Evolutionary conservation across 352 stramenopile species (phyloP).

Genomic region (Peronospora belbahrii): DNA sequence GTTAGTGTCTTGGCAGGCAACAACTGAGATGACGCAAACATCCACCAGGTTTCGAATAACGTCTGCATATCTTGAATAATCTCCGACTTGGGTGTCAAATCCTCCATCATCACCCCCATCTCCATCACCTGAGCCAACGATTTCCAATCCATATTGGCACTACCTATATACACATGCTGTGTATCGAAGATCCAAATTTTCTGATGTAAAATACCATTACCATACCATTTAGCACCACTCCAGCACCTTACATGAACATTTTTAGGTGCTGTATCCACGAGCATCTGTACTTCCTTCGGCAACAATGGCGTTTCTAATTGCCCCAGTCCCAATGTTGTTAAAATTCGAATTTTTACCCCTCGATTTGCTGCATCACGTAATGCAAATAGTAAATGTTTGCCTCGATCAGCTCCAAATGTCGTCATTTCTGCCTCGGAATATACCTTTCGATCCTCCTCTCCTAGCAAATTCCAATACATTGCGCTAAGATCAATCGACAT

Average conservation of each 20-base stretch:
- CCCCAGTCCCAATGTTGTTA: conserved; percentile 26
- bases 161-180: conserved; percentile 62
- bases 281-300: conserved; percentile 47
- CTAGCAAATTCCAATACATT: conserved; percentile 83
- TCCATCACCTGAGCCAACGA: conserved; percentile 81
- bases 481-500: conserved; percentile 62
- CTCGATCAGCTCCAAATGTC: conserved; percentile 49
- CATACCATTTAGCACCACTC: conserved; percentile 63
- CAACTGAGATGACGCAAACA: conserved; percentile 36
- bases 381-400: conserved; percentile 41
- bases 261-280: conserved; percentile 24
- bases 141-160: conserved; percentile 86
- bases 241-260: conserved; percentile 49
- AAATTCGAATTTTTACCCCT: conserved; percentile 48
- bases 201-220: conserved; percentile 74
- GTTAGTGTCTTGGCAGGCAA: conserved; percentile 22
- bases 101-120: conserved; percentile 57
- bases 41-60: conserved; percentile 73
- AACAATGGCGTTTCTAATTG: conserved; percentile 26
- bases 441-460: conserved; percentile 39
- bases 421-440: conserved; percentile 52
- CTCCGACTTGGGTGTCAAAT: conserved; percentile 24
- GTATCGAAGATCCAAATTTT: conserved; percentile 76
- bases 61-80: conserved; percentile 49
- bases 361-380: conserved; percentile 38